Evolutionary conservation across 768 basidiomycete species (phyloP).

Genomic region (Lactarius indigo): DNA sequence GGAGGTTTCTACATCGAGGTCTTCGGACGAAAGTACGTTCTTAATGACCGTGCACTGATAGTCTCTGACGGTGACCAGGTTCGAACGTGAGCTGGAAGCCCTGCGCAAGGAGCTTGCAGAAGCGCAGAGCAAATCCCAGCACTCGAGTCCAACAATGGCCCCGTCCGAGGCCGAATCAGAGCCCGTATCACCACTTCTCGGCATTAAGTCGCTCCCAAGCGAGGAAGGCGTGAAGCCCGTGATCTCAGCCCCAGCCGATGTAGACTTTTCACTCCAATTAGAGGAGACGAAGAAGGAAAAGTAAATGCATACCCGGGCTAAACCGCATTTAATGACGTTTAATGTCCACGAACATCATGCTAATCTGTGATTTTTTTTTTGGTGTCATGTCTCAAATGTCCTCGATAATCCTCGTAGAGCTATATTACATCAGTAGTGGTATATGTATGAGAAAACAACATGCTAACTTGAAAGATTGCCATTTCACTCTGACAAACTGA

Average conservation of each 20-base stretch:
- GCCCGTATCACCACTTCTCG: constrained; percentile 23
- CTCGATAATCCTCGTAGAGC: constrained; percentile 1
- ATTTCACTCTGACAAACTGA: too few species aligned
- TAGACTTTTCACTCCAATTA: background rate
- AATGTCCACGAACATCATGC: constrained; percentile 6
- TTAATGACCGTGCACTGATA: background rate
- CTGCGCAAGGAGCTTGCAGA: constrained; percentile 88
- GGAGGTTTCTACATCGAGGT: constrained; percentile 96
- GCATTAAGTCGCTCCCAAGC: background rate
- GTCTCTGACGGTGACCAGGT: constrained; percentile 45
- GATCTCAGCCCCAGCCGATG: background rate
- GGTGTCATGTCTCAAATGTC: background rate
- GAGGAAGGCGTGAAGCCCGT: constrained; percentile 2
- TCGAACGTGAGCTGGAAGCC: constrained; percentile 88
- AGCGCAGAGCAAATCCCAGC: constrained; percentile 31
- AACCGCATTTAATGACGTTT: background rate
- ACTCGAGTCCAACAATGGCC: constrained; percentile 19
- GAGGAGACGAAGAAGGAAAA: constrained; percentile 14
- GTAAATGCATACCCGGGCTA: background rate
- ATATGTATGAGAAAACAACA: background rate
- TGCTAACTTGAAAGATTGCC: background rate
- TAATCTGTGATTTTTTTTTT: background rate
- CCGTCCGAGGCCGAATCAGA: constrained; percentile 21
- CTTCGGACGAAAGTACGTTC: constrained; percentile 87
- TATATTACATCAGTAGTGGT: background rate